Percentiles rank a stretch among this genome's conserved stretches.
Conservation (phyloP, 148 eudicot genomes). For the Rhododendron vialii region DNA sequence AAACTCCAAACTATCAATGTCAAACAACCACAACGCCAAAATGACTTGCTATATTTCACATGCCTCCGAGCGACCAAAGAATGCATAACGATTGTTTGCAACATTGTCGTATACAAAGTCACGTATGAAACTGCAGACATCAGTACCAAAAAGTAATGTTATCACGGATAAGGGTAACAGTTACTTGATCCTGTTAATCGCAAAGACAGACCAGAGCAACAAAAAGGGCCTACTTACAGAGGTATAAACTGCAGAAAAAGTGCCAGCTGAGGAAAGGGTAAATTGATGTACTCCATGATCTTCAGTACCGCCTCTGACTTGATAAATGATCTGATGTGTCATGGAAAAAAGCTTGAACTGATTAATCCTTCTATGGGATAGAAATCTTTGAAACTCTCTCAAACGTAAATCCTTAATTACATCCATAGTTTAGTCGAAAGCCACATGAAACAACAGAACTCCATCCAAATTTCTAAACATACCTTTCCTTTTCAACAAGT, state of each 20-base stretch:
- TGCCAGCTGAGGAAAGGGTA: constrained; percentile 91
- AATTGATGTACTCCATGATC: constrained; percentile 93
- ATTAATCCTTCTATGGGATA: not conserved
- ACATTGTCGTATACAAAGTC: constrained; percentile 88
- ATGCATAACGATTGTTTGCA: constrained; percentile 77
- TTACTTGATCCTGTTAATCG: not conserved
- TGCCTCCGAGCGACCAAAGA: constrained; percentile 89
- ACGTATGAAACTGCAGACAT: constrained; percentile 66
- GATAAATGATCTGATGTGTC: constrained; percentile 60
- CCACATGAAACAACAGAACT: not conserved
- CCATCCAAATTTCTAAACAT: not conserved
- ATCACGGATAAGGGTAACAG: not conserved
- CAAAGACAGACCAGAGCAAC: not conserved
- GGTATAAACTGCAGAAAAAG: constrained; percentile 78
- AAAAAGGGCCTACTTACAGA: constrained; percentile 36
- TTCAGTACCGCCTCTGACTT: constrained; percentile 95
- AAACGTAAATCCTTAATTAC: not conserved
- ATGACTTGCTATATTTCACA: constrained; percentile 56
- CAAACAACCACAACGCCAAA: not conserved
- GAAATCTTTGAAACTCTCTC: not conserved
- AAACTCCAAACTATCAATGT: not conserved
- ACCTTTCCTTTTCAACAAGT: constrained; percentile 87
- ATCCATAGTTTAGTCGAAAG: not conserved
- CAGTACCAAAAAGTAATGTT: not conserved
- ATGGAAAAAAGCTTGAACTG: not conserved